Evolutionary conservation across 1,139 yeast genomes (phyloP), one percentile per base, ranked within the genome.

Genomic region (Pichia kudriavzevii): DNA sequence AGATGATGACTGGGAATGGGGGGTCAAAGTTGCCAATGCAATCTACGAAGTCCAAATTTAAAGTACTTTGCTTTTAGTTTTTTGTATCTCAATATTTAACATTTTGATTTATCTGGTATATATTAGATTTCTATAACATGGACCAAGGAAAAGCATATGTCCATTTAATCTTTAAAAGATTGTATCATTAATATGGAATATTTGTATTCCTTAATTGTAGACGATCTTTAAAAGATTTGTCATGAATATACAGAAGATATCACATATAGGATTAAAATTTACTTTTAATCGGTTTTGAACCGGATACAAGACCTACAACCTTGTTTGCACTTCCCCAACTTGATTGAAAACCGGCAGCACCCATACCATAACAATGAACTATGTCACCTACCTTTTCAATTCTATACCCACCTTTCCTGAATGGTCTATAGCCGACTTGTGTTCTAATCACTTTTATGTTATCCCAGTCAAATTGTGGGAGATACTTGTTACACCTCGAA

Each of bases 291-390:
- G 12, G 15, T 19, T 33, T 17, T 10, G 21, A 15, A 12, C 32
- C 20, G 5, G 25, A 20, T 11, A 28, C 34, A 19, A 30, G 31
- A 4, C 27, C 22, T 3, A 28, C 22, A 12, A 46, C 49, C 16
- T 30, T 33, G 7, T 28, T 32, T 2, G 49, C 45, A 27, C 47
- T 45, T 16, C 52, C 52, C 47, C 48, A 47, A 19, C 48, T 44
- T 5, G 47, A 47, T 34, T 71, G 77, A 51, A 66, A 71, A 1
- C 76, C 76, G 7, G 73, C 72, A 8, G 72, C 72, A 6, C 74
- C 76, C 16, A 69, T 65, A 5, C 76, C 76, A 44, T 70, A 71
- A 45, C 63, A 65, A 46, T 71, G 76, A 20, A 70, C 48, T 9
- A 45, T 30, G 4, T 31, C 35, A 10, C 40, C 35, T 16, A 49